phyloP scores from a whole-genome alignment of 345 rosid species.

The Arabidopsis thaliana region DNA sequence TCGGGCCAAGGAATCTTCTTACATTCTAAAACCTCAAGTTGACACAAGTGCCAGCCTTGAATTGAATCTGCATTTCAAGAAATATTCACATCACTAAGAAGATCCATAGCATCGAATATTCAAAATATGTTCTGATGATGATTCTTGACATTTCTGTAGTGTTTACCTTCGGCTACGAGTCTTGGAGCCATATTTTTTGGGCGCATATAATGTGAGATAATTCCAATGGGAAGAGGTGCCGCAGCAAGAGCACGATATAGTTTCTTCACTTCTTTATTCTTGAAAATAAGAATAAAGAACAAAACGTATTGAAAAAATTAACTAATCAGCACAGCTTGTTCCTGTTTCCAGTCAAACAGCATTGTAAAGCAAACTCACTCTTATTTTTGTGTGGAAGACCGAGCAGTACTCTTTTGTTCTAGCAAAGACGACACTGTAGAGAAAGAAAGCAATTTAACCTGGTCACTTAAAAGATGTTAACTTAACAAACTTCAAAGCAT shows the following conservation, averaged over 20 bases:
- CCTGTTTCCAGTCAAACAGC: not conserved
- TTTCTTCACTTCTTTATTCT: constrained; percentile 88
- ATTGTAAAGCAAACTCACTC: constrained; percentile 54
- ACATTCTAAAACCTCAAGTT: constrained; percentile 87
- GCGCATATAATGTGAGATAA: constrained; percentile 89
- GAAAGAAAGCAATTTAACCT: constrained; percentile 4
- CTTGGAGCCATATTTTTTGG: constrained; percentile 86
- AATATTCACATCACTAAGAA: not conserved
- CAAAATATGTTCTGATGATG: constrained; percentile 14
- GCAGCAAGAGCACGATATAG: constrained; percentile 88
- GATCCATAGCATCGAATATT: not conserved
- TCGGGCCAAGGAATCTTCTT: constrained; percentile 81
- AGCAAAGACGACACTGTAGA: constrained; percentile 80
- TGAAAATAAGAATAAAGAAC: not conserved
- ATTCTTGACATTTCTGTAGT: not conserved
- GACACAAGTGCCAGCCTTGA: constrained; percentile 83
- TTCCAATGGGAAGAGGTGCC: constrained; percentile 76
- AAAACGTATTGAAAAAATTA: not conserved
- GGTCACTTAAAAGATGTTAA: not conserved
- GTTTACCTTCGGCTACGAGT: constrained; percentile 76
- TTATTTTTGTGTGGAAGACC: constrained; percentile 73
- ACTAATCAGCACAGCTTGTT: not conserved
- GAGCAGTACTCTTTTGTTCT: constrained; percentile 83
- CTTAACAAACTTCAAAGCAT: constrained; percentile 25
- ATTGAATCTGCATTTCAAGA: constrained; percentile 57